Evolutionary conservation across 2,329 filamentous ascomycete species (phyloP).

Genomic region (Ambrosiella cleistominuta): DNA sequence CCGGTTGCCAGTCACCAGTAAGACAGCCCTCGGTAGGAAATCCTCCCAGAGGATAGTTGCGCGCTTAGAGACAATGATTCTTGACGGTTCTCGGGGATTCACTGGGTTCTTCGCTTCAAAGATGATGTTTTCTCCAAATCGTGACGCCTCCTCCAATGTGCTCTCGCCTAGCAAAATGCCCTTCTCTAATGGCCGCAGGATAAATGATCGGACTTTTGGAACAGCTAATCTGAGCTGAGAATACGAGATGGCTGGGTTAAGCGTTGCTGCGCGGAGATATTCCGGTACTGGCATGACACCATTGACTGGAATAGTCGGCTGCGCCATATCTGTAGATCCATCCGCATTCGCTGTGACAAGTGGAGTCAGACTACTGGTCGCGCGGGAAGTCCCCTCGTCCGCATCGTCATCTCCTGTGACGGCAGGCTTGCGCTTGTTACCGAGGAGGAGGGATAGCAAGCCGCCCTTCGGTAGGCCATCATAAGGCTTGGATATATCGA

Average conservation of each 20-base stretch:
- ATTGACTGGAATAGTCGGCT: slow-evolving; percentile 38
- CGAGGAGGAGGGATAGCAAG: slow-evolving; percentile 66
- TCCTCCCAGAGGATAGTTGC: slow-evolving; percentile 83
- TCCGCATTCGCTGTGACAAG: slow-evolving; percentile 63
- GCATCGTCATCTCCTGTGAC: slow-evolving; percentile 64
- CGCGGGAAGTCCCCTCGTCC: slow-evolving; percentile 27
- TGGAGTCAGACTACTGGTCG: slow-evolving; percentile 49
- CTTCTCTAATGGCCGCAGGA: slow-evolving; percentile 63
- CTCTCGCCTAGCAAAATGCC: slow-evolving; percentile 37
- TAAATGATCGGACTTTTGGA: slow-evolving; percentile 67
- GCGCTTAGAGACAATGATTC: slow-evolving; percentile 64
- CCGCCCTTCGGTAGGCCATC: slow-evolving; percentile 86
- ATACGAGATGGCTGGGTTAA: slow-evolving; percentile 64
- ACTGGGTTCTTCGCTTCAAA: slow-evolving; percentile 78
- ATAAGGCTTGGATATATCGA: slow-evolving; percentile 86
- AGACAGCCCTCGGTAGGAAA: slow-evolving; percentile 67
- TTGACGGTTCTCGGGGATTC: slow-evolving; percentile 62
- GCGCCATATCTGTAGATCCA: slow-evolving; percentile 53
- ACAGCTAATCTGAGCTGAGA: slow-evolving; percentile 77
- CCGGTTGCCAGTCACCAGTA: slow-evolving; percentile 80
- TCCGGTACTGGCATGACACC: slow-evolving; percentile 57
- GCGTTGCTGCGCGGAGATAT: slow-evolving; percentile 70
- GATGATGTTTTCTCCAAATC: slow-evolving; percentile 51
- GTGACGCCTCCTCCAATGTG: slow-evolving; percentile 41
- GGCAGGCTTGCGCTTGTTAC: slow-evolving; percentile 77